phyloP scores from a whole-genome alignment of 352 stramenopile species.

The Phytopythium chamaehyphon region DNA sequence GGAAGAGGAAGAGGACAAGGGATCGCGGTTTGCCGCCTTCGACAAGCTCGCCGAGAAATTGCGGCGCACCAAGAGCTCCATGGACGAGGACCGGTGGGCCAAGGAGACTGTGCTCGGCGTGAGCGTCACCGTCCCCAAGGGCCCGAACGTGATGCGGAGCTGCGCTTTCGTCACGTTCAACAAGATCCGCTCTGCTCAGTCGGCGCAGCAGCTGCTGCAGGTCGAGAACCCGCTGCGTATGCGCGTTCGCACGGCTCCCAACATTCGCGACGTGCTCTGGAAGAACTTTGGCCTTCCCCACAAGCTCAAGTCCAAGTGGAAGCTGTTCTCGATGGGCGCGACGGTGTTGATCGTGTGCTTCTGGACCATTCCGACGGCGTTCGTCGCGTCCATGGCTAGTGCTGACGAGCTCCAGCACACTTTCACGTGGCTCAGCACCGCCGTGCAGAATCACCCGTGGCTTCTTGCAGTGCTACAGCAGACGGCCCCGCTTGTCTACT shows the following conservation, averaged over 20 bases:
- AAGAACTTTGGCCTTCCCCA: constrained; percentile 72
- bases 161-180: constrained; percentile 70
- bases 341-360: constrained; percentile 68
- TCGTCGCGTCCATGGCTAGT: constrained; percentile 72
- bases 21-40: constrained; percentile 21
- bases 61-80: constrained; percentile 25
- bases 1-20: constrained; percentile 5
- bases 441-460: constrained; percentile 45
- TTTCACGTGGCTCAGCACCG: constrained; percentile 37
- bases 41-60: constrained; percentile 22
- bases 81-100: constrained; percentile 15
- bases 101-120: constrained; percentile 28
- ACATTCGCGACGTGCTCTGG: constrained; percentile 68
- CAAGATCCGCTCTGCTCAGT: constrained; percentile 58
- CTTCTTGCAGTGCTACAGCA: constrained; percentile 57
- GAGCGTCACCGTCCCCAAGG: constrained; percentile 24
- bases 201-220: constrained; percentile 69
- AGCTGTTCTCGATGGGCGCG: constrained; percentile 41
- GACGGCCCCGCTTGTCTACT: constrained; percentile 55
- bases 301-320: constrained; percentile 58
- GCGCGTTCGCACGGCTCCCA: constrained; percentile 50
- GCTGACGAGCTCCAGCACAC: constrained; percentile 53
- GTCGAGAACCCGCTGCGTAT: constrained; percentile 63
- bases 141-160: constrained; percentile 57
- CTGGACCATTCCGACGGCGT: constrained; percentile 75